phyloP scores from a whole-genome alignment of 2,329 filamentous ascomycete species.

The Cercospora sojina region DNA sequence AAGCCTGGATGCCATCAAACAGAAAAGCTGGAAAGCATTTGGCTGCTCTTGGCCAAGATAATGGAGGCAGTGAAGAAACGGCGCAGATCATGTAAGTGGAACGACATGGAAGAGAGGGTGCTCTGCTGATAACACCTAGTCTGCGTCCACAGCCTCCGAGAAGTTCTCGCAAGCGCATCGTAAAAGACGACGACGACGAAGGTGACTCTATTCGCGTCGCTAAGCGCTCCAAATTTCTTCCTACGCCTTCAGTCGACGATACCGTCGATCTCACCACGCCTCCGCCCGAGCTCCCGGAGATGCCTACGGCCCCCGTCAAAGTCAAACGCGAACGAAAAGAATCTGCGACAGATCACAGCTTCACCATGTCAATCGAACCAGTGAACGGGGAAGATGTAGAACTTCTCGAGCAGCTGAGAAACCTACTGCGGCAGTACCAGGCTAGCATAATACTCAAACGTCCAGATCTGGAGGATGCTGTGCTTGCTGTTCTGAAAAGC shows the following conservation, averaged over 20 bases:
- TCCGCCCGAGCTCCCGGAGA: neutral
- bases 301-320: neutral
- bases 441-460: neutral
- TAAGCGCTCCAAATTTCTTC: neutral
- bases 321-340: neutral
- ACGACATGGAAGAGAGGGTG: neutral
- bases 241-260: neutral
- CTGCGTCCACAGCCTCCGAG: neutral
- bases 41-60: neutral
- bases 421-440: neutral
- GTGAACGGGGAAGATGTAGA: neutral
- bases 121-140: neutral
- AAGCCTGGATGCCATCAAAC: neutral
- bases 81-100: neutral
- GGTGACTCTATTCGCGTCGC: neutral
- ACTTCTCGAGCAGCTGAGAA: neutral
- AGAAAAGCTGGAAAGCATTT: neutral
- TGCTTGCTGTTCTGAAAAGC: neutral
- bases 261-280: neutral
- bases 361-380: neutral
- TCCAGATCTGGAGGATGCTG: neutral
- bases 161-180: conserved; percentile 6
- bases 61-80: neutral
- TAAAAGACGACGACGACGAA: neutral
- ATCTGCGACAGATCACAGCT: neutral